Conservation (phyloP, 257 asterid species). For the Oldenlandia corymbosa region DNA sequence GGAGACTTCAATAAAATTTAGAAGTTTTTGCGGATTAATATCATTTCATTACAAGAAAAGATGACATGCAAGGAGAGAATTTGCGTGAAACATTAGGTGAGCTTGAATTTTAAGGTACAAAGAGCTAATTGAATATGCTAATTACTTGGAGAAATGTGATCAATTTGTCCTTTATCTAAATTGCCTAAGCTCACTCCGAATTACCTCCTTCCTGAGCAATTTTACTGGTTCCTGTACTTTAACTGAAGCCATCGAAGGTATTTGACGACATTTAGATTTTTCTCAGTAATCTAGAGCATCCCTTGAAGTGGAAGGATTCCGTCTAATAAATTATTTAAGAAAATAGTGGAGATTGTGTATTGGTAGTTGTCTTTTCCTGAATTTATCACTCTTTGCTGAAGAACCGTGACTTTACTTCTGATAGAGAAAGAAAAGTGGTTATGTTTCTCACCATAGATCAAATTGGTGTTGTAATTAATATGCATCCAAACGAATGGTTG, state of each 20-base stretch:
- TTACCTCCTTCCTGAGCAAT: background rate
- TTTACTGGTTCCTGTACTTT: background rate
- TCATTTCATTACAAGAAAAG: background rate
- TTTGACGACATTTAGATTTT: too few relatives aligned
- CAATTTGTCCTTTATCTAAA: too few relatives aligned
- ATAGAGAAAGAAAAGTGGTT: background rate
- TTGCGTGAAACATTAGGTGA: background rate
- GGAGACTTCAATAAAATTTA: too few relatives aligned
- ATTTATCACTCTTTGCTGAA: background rate
- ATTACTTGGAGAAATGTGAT: background rate
- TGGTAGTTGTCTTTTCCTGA: background rate
- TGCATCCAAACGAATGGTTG: background rate
- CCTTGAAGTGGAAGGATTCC: background rate
- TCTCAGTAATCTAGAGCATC: background rate
- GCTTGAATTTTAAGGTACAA: background rate
- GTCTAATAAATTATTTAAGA: too few relatives aligned
- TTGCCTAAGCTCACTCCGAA: background rate
- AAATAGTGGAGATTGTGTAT: background rate
- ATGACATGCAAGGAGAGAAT: background rate
- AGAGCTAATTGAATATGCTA: background rate
- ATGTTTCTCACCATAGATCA: background rate
- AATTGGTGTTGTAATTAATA: too few relatives aligned
- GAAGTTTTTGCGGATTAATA: background rate
- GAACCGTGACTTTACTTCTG: too few relatives aligned
- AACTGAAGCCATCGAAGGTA: background rate